Conservation (phyloP, 768 basidiomycete species). For the Lanmaoa pseudosensibilis region DNA sequence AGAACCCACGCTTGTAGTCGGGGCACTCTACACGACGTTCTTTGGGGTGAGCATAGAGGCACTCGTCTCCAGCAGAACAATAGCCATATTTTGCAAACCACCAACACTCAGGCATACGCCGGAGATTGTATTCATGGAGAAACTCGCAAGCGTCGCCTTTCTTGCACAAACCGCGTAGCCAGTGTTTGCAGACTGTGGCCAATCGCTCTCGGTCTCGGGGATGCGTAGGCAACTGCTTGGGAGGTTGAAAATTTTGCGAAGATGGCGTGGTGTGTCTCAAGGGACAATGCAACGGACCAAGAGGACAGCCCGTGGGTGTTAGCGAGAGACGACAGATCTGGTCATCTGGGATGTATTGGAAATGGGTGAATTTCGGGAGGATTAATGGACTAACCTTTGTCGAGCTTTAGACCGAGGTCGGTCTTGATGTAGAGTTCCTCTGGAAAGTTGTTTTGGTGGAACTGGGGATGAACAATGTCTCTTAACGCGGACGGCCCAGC, state of each 20-base stretch:
- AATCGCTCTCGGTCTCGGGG: slow-evolving; percentile 81
- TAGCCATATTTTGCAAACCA: slow-evolving; percentile 99
- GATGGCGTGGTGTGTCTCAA: slow-evolving; percentile 90
- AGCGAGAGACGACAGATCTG: slow-evolving; percentile 90
- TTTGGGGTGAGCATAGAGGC: slow-evolving; percentile 93
- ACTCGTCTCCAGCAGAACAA: slow-evolving; percentile 96
- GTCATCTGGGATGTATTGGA: slow-evolving; percentile 57
- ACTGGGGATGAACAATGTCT: slow-evolving; percentile 84
- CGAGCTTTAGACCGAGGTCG: slow-evolving; percentile 83
- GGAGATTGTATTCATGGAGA: slow-evolving; percentile 96
- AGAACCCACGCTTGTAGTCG: slow-evolving; percentile 95
- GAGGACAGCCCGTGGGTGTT: slow-evolving; percentile 81
- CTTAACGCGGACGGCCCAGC: slow-evolving; percentile 56
- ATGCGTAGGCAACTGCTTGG: slow-evolving; percentile 77
- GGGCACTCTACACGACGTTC: slow-evolving; percentile 91
- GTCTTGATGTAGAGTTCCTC: slow-evolving; percentile 80
- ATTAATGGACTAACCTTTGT: slow-evolving; percentile 62
- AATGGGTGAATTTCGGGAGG: neutral
- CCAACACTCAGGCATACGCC: slow-evolving; percentile 99
- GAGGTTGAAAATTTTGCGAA: slow-evolving; percentile 84
- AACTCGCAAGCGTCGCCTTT: slow-evolving; percentile 98
- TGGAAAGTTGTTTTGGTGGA: slow-evolving; percentile 89
- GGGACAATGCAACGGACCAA: slow-evolving; percentile 90
- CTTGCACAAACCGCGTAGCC: slow-evolving; percentile 96
- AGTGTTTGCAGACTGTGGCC: slow-evolving; percentile 97